Evolutionary conservation across 768 basidiomycete genomes (phyloP).

Genomic region (Galerina sulciceps): DNA sequence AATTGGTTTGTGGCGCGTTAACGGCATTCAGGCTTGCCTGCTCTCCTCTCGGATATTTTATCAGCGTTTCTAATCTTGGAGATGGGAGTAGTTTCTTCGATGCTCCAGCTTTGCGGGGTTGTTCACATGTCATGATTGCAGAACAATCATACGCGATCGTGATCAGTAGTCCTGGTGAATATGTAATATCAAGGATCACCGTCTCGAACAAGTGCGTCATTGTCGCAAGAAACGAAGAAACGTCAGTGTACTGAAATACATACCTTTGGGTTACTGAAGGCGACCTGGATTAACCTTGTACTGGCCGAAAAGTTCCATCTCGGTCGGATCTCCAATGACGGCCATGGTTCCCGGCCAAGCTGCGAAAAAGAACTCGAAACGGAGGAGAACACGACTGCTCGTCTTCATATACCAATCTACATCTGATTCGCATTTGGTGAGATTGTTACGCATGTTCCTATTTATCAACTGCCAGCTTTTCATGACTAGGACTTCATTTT

Average conservation of each 20-base stretch:
- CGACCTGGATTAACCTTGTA: not conserved
- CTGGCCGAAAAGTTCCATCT: not conserved
- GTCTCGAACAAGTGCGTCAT: too few species aligned
- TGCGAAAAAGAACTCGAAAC: conserved; percentile 5
- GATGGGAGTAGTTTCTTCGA: not conserved
- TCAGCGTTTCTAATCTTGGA: not conserved
- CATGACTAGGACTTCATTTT: not conserved
- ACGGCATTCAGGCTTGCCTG: not conserved
- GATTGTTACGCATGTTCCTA: not conserved
- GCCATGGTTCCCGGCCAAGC: conserved; percentile 2
- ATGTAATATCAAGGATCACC: too few species aligned
- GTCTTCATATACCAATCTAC: not conserved
- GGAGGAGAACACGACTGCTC: not conserved
- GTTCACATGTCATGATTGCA: not conserved
- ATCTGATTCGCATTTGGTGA: not conserved
- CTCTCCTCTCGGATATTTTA: not conserved
- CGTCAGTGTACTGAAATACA: not conserved
- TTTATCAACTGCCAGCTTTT: not conserved
- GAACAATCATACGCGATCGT: not conserved
- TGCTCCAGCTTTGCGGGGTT: not conserved
- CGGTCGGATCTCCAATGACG: conserved; percentile 10
- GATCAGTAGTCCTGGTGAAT: not conserved
- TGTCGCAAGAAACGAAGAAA: not conserved
- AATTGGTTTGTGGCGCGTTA: not conserved
- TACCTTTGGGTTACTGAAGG: not conserved